Evolutionary conservation across 176 grass and related monocot species (phyloP), one percentile per base, ranked within the genome.

Genomic region (Lolium multiflorum): DNA sequence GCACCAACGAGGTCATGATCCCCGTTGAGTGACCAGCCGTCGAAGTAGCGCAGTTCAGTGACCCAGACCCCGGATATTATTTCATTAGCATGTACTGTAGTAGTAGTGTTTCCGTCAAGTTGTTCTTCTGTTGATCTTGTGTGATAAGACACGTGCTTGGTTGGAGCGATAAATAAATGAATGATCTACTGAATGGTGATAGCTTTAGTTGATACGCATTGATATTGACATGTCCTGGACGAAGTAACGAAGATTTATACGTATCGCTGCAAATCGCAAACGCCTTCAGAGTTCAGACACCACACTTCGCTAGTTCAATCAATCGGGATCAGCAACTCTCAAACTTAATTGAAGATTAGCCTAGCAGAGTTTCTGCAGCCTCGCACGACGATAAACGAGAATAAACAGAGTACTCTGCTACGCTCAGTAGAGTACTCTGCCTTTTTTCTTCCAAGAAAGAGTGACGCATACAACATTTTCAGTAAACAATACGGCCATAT

Each of bases 1-100:
- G 96, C 74, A 96, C 93, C 78, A 98, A 98, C 72, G 93, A 96
- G 76, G 83, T 98, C 82, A 98, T 98, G 96, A 76, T 96, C 81
- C 96, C 96, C 39, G 67, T 98, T 4, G 87, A 96, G 60, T 98
- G 55, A 92, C 71, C 7, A 28, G 47, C 5, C 52, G 0, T 66
- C 63, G 2, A 66, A 2, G 61, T 65, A 6, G 24, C 11, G 22
- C 24, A 63, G 3, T 56, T 20, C 6, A 2, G 6, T 18, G 54
- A 20, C 54, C 51, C 14, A 9, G 20, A 9, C 49, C 49, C 18
- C 8, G 21, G 59, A 22, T 37, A 11, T 3, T 47, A 73, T 72
- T 49, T 50, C 47, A 75, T 64, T 24, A 73, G 26, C 39, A 2
- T 28, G 51, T 49, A 49, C 58, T 70, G 38, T 44, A 13, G 4